Conservation (phyloP, 192 early-diverging fungal genomes). For the Coemansia sp. region DNA sequence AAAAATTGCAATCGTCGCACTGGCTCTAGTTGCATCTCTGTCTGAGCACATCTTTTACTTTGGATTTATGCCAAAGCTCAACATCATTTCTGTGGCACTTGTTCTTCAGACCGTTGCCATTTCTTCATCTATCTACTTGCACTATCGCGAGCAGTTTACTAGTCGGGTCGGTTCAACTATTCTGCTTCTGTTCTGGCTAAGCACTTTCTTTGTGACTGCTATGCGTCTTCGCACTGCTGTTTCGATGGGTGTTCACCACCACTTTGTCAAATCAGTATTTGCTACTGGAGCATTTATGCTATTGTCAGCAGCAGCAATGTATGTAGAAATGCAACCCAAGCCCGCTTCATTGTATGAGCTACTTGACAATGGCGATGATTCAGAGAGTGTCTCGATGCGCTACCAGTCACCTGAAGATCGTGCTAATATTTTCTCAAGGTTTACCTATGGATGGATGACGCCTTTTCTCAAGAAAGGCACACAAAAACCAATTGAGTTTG, state of each 20-base stretch:
- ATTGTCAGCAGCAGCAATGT: constrained; percentile 32
- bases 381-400: constrained; percentile 1
- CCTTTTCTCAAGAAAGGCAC: constrained; percentile 76
- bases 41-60: constrained; percentile 14
- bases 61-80: constrained; percentile 3
- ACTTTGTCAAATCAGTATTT: constrained; percentile 9
- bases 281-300: constrained; percentile 21
- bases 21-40: constrained; percentile 22
- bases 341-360: constrained; percentile 30
- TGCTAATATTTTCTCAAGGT: constrained; percentile 77
- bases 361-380: constrained; percentile 16
- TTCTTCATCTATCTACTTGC: constrained; percentile 20
- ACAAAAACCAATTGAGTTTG: constrained; percentile 67
- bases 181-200: constrained; percentile 45
- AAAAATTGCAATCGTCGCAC: constrained; percentile 20
- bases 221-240: constrained; percentile 31
- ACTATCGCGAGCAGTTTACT: constrained; percentile 32
- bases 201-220: constrained; percentile 16
- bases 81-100: constrained; percentile 23
- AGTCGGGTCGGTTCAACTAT: constrained; percentile 38
- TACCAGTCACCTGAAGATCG: constrained; percentile 61
- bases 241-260: constrained; percentile 8
- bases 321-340: constrained; percentile 37
- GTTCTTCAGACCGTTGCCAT: constrained; percentile 24
- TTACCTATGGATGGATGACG: constrained; percentile 89